Evolutionary conservation across 352 stramenopile species (phyloP), one percentile per base, ranked within the genome.

Genomic region (Phytophthora pistaciae): DNA sequence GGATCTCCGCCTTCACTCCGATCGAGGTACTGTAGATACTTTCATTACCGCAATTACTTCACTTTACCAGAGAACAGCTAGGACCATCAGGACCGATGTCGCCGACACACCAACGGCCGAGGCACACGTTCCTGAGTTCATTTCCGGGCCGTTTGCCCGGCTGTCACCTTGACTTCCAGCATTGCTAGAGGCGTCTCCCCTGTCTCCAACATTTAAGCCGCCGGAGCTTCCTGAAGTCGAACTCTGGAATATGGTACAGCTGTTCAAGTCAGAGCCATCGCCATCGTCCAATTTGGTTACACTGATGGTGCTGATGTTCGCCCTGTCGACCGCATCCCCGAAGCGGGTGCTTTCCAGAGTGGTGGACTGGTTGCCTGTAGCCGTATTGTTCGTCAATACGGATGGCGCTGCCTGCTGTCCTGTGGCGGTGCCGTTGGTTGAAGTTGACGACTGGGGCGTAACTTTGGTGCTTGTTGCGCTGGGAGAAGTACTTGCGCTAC

Each of bases 151-250:
- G 13, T 20, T 58, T 66, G 48, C 31, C 20, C 14, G 29, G 8
- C 7, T 53, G 21, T 18, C 33, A 25, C 4, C 23, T n/a, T 58
- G 31, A 13, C 33, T 58, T 16, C 48, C 36, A 7, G 27, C 25
- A 29, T 38, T 33, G 16, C 56, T 53, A 5, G 29, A 9, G 13
- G 21, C 25, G 29, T 66, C 31, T 25, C 9, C 9, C 31, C 31
- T 57, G 29, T 36, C 7, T 36, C 29, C 29, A 8, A 36, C 29
- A 20, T 48, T 36, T 18, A 48, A 66, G 7, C 48, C 31, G 50
- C 11, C 18, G 20, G 36, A 56, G 21, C 58, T 64, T 5, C 49
- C 29, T 48, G 58, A 57, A 38, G n/a, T 56, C 11, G 58, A 56
- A 1, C 18, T 9, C 13, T 36, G n/a, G 18, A 33, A 10, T 16